phyloP scores from a whole-genome alignment of 768 basidiomycete species.

The Pisolithus orientalis region DNA sequence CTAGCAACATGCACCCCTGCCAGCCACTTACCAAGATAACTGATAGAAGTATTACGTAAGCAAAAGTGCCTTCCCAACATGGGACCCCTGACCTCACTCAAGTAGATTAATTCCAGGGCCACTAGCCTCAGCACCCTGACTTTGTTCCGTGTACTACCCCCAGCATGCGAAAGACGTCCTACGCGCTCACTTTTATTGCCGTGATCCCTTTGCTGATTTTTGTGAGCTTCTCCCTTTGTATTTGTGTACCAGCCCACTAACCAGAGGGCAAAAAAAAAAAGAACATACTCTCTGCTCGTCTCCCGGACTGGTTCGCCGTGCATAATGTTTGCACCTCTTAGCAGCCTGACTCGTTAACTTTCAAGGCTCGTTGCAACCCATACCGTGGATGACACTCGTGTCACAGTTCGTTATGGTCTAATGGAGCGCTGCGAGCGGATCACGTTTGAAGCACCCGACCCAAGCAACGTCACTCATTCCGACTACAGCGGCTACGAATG shows the following conservation, averaged over 20 bases:
- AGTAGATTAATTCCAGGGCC: background rate
- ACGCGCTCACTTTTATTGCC: conserved; percentile 56
- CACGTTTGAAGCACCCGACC: conserved; percentile 41
- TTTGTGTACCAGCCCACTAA: too few relatives aligned
- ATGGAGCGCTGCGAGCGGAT: conserved; percentile 49
- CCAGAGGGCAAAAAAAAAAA: conserved; percentile 16
- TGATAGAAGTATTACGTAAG: too few relatives aligned
- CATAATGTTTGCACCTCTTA: conserved; percentile 11
- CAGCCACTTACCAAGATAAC: too few relatives aligned
- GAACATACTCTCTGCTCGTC: conserved; percentile 51
- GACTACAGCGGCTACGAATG: conserved; percentile 56
- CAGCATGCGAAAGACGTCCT: conserved; percentile 64
- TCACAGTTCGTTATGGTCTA: conserved; percentile 56
- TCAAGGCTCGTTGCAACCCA: conserved; percentile 36
- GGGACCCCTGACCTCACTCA: background rate
- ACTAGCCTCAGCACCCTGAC: background rate
- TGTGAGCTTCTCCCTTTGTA: conserved; percentile 32
- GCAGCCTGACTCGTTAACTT: conserved; percentile 21
- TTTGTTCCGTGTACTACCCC: background rate
- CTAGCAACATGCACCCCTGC: too few relatives aligned
- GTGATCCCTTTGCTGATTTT: conserved; percentile 44
- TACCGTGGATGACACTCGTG: conserved; percentile 41
- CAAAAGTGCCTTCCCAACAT: background rate
- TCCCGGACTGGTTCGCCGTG: conserved; percentile 58
- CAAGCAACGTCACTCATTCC: conserved; percentile 35